Percentiles rank a stretch among this genome's conserved stretches.
phyloP scores from a whole-genome alignment of 177 flowering plant species.

The Tripterygium wilfordii region DNA sequence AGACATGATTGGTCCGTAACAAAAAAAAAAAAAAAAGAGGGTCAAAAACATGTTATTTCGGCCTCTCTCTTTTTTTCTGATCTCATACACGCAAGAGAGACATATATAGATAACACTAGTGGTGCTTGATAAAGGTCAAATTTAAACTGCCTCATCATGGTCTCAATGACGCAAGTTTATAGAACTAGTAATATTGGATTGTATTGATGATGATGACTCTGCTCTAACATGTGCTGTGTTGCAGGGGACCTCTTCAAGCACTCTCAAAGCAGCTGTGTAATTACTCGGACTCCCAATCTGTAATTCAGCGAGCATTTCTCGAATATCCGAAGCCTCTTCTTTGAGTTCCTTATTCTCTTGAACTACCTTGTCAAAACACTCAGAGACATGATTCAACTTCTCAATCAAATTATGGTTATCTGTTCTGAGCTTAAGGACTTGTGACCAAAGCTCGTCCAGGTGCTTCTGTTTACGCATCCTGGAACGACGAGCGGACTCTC shows the following conservation, averaged over 20 bases:
- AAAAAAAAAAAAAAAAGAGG: no score
- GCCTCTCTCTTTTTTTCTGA: no score
- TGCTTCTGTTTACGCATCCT: conserved; percentile 86
- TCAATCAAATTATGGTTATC: conserved; percentile 59
- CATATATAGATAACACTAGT: no score
- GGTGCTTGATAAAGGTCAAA: no score
- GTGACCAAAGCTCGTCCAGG: conserved; percentile 76
- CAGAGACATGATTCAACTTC: conserved; percentile 49
- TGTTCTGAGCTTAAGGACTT: conserved; percentile 50
- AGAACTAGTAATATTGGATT: conserved; percentile 28
- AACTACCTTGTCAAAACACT: conserved; percentile 39
- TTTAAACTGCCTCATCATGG: no score
- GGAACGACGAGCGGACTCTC: conserved; percentile 84
- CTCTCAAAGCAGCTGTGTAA: conserved; percentile 41
- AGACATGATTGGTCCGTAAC: no score
- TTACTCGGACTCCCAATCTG: conserved; percentile 43
- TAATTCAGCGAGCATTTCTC: conserved; percentile 38
- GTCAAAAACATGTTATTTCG: no score
- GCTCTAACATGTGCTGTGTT: conserved; percentile 38
- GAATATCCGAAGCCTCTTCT: conserved; percentile 58
- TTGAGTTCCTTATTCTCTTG: conserved; percentile 61
- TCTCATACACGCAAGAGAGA: no score
- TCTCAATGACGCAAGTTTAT: conserved; percentile 34
- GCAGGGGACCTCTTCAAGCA: conserved; percentile 45
- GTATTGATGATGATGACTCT: conserved; percentile 39